Conservation (phyloP, 2,329 filamentous ascomycete species). For the Elsinoe australis region DNA sequence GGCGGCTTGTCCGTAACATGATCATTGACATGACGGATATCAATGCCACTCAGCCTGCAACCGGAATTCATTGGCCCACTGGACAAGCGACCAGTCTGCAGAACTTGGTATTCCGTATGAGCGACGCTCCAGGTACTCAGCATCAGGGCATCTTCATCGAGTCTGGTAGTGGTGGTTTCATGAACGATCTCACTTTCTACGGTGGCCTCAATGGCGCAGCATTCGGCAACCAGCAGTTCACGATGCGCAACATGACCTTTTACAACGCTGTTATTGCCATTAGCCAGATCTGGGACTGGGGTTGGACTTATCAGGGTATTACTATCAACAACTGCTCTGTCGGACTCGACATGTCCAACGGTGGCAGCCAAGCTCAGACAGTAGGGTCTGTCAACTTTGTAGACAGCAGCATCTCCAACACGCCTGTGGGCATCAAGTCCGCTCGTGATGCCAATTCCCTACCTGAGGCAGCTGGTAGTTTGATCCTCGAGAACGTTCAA, state of each 20-base stretch:
- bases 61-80: constrained; percentile 61
- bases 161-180: constrained; percentile 62
- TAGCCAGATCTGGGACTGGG: constrained; percentile 88
- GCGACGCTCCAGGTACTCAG: background rate
- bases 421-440: constrained; percentile 44
- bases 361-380: constrained; percentile 35
- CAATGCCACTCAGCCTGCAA: constrained; percentile 23
- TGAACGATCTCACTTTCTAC: constrained; percentile 74
- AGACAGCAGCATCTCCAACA: constrained; percentile 49
- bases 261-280: constrained; percentile 73
- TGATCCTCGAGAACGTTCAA: constrained; percentile 50
- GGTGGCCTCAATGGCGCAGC: constrained; percentile 71
- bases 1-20: constrained; percentile 51
- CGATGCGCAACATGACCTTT: constrained; percentile 73
- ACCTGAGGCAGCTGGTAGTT: constrained; percentile 40
- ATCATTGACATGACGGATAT: constrained; percentile 43
- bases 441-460: constrained; percentile 37
- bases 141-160: constrained; percentile 53
- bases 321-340: constrained; percentile 39
- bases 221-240: constrained; percentile 81
- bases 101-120: constrained; percentile 38
- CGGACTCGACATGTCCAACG: constrained; percentile 45
- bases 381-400: constrained; percentile 51
- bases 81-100: constrained; percentile 55
- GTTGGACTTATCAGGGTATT: constrained; percentile 8